These are phyloP conservation scores for Pseudocercospora musae DNA, from an alignment of 2,329 filamentous ascomycete species.

Conservation along the genomic window DNA sequence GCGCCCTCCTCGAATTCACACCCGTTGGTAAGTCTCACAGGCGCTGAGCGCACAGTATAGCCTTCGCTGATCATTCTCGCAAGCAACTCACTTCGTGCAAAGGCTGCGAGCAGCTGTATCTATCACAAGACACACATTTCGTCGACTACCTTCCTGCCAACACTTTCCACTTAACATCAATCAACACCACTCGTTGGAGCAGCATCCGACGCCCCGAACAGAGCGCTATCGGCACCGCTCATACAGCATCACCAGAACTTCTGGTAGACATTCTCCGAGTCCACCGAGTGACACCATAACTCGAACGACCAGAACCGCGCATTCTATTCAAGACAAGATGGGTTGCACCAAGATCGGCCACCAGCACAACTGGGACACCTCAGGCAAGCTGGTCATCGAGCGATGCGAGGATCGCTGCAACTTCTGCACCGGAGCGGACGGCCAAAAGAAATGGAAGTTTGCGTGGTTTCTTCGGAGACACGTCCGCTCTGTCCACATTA, in stretches of 20 bases:
- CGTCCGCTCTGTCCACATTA: slow-evolving; percentile 26
- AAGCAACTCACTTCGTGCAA: background rate
- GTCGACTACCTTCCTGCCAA: background rate
- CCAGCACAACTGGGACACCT: slow-evolving; percentile 27
- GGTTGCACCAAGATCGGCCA: slow-evolving; percentile 28
- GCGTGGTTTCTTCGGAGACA: slow-evolving; percentile 33
- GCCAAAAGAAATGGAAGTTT: slow-evolving; percentile 25
- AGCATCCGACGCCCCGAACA: background rate
- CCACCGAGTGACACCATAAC: background rate
- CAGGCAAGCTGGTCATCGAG: slow-evolving; percentile 27
- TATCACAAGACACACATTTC: background rate
- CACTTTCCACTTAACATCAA: background rate
- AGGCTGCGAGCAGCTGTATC: background rate
- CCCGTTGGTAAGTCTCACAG: background rate
- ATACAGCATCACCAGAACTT: background rate
- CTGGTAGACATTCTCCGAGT: background rate
- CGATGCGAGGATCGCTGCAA: slow-evolving; percentile 29
- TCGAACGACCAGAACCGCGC: background rate
- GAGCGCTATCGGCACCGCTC: background rate
- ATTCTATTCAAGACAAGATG: slow-evolving; percentile 17
- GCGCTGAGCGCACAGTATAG: background rate
- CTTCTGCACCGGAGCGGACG: slow-evolving; percentile 24
- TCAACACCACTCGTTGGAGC: background rate
- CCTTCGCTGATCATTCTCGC: background rate
- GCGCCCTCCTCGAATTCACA: background rate